These are phyloP conservation scores for Ploettnerulaceae sp. DNA, from an alignment of 2,329 filamentous ascomycete species.

Conservation along the genomic window DNA sequence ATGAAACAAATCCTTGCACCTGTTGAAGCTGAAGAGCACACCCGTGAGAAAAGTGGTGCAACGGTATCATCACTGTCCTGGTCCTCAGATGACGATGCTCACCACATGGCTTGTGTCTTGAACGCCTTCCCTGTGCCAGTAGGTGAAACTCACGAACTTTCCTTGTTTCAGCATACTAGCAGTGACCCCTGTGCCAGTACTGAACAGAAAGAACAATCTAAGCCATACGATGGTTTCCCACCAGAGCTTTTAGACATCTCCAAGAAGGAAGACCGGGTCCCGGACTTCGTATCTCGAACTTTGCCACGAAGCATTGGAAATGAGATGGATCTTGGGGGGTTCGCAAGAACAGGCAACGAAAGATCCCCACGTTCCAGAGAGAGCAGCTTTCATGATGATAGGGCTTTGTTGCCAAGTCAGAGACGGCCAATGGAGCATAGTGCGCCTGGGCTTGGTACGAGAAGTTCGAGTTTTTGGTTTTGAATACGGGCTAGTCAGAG, in stretches of 20 bases:
- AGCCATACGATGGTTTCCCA: constrained; percentile 23
- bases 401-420: constrained; percentile 28
- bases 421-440: constrained; percentile 7
- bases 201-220: neutral
- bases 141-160: neutral
- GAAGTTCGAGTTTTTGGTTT: constrained; percentile 27
- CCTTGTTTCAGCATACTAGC: neutral
- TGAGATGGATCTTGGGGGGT: constrained; percentile 1
- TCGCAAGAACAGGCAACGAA: neutral
- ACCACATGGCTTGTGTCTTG: constrained; percentile 6
- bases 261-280: constrained; percentile 13
- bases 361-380: constrained; percentile 7
- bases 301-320: constrained; percentile 17
- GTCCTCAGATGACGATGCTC: constrained; percentile 3
- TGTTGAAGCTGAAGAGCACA: neutral
- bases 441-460: constrained; percentile 4
- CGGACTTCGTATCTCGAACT: constrained; percentile 18
- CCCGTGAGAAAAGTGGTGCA: constrained; percentile 9
- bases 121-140: constrained; percentile 10
- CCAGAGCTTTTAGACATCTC: constrained; percentile 16
- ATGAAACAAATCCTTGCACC: constrained; percentile 3
- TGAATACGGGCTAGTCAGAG: neutral
- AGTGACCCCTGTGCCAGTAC: neutral
- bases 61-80: constrained; percentile 14
- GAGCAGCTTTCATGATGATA: constrained; percentile 27